These are phyloP conservation scores for Scheffersomyces segobiensis DNA, from an alignment of 1,139 yeast genomes.

Conservation along the genomic window DNA sequence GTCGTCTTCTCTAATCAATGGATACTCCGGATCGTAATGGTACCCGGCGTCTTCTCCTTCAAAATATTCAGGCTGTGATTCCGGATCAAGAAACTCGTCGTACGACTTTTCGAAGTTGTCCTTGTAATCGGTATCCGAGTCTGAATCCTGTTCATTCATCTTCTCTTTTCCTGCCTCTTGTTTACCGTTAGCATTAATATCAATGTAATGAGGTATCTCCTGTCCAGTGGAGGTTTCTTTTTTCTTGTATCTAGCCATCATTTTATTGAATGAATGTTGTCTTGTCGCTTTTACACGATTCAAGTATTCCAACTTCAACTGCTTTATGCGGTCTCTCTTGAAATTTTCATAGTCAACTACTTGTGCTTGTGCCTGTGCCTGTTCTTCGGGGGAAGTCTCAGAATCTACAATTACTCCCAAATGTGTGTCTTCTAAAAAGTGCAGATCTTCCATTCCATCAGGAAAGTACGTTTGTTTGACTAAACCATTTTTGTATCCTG, in stretches of 20 bases:
- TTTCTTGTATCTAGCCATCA: conserved; percentile 20
- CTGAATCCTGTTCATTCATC: conserved; percentile 20
- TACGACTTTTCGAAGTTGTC: conserved; percentile 37
- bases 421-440: conserved; percentile 41
- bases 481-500: conserved; percentile 68
- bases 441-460: conserved; percentile 34
- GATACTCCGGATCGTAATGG: conserved; percentile 13
- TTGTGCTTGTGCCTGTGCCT: conserved; percentile 21
- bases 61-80: conserved; percentile 25
- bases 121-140: conserved; percentile 33
- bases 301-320: conserved; percentile 9
- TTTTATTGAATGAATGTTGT: conserved; percentile 2
- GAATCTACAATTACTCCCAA: conserved; percentile 33
- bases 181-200: conserved; percentile 7
- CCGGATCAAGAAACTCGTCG: conserved; percentile 32
- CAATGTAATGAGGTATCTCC: conserved; percentile 42
- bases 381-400: conserved; percentile 21
- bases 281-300: conserved; percentile 1
- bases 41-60: conserved; percentile 7
- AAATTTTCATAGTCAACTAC: conserved; percentile 29
- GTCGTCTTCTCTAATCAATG: conserved; percentile 6
- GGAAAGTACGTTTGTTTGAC: conserved; percentile 77
- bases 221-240: conserved; percentile 39
- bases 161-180: conserved; percentile 29
- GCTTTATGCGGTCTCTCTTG: conserved; percentile 17